Percentiles rank a stretch among this genome's conserved stretches.
Evolutionary conservation across 352 stramenopile genomes (phyloP).

Genomic region (Saprolegnia diclina): DNA sequence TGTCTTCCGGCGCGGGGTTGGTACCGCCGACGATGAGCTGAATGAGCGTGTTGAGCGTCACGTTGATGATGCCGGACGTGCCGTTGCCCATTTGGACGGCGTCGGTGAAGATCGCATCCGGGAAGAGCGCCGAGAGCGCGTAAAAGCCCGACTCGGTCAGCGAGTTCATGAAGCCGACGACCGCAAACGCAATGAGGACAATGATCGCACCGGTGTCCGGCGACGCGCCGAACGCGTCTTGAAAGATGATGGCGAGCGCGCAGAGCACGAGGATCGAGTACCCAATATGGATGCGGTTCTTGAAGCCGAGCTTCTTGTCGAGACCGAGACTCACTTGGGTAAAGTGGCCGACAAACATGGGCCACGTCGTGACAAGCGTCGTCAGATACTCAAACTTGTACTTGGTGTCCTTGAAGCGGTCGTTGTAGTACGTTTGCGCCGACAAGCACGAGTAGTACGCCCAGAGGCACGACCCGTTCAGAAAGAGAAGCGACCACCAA

Average conservation of each 20-base stretch:
- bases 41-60: slow-evolving; percentile 49
- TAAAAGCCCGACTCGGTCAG: slow-evolving; percentile 56
- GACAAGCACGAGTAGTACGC: slow-evolving; percentile 72
- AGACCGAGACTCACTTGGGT: slow-evolving; percentile 50
- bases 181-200: slow-evolving; percentile 52
- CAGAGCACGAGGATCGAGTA: slow-evolving; percentile 51
- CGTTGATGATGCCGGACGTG: slow-evolving; percentile 48
- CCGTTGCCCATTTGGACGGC: slow-evolving; percentile 59
- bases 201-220: slow-evolving; percentile 38
- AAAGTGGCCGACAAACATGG: slow-evolving; percentile 52
- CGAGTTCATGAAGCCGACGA: slow-evolving; percentile 51
- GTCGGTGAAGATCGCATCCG: slow-evolving; percentile 51
- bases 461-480: slow-evolving; percentile 66
- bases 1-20: slow-evolving; percentile 37
- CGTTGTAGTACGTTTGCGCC: slow-evolving; percentile 53
- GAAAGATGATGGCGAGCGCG: slow-evolving; percentile 64
- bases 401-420: slow-evolving; percentile 37
- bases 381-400: slow-evolving; percentile 64
- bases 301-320: slow-evolving; percentile 51
- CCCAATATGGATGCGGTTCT: slow-evolving; percentile 41
- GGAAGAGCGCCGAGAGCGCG: slow-evolving; percentile 54
- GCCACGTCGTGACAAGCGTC: slow-evolving; percentile 52
- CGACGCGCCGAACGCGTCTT: slow-evolving; percentile 18
- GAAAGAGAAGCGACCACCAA: slow-evolving; percentile 61
- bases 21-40: slow-evolving; percentile 45